phyloP scores from a whole-genome alignment of 306 rosid species.

The Inga laurina region DNA sequence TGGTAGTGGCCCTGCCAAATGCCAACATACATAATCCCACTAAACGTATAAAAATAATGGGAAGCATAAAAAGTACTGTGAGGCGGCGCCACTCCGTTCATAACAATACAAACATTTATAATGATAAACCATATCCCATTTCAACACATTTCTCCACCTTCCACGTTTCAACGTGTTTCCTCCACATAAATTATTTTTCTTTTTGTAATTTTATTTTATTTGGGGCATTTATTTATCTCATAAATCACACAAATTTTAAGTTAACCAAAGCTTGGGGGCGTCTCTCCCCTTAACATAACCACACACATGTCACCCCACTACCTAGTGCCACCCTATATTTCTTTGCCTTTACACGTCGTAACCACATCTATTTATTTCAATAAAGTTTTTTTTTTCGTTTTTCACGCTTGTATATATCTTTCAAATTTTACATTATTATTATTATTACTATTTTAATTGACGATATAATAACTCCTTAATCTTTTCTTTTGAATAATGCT shows the following conservation, averaged over 20 bases:
- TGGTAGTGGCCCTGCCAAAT: slow-evolving; percentile 10
- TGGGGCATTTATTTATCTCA: not conserved
- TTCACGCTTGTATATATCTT: not conserved
- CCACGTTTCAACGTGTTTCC: not conserved
- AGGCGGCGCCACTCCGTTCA: slow-evolving; percentile 5
- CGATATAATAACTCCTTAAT: not conserved
- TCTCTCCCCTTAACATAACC: not conserved
- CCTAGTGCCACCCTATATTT: slow-evolving; percentile 13
- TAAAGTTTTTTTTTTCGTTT: not conserved
- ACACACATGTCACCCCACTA: slow-evolving; percentile 36
- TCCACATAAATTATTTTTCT: not conserved
- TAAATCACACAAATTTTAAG: not conserved
- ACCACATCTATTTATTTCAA: not conserved
- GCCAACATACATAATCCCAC: slow-evolving; percentile 17
- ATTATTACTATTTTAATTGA: too few species aligned
- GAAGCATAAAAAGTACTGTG: not conserved
- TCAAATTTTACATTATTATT: not conserved
- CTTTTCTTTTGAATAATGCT: not conserved
- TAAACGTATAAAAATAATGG: not conserved
- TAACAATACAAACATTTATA: not conserved
- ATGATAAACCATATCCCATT: slow-evolving; percentile 16
- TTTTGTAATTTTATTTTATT: not conserved
- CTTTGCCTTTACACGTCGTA: not conserved
- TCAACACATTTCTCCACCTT: slow-evolving; percentile 22
- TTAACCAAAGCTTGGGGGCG: not conserved